A percentile compares a stretch with the other conserved stretches of the same genome.
phyloP scores from a whole-genome alignment of 257 asterid species.

The Avicennia marina region DNA sequence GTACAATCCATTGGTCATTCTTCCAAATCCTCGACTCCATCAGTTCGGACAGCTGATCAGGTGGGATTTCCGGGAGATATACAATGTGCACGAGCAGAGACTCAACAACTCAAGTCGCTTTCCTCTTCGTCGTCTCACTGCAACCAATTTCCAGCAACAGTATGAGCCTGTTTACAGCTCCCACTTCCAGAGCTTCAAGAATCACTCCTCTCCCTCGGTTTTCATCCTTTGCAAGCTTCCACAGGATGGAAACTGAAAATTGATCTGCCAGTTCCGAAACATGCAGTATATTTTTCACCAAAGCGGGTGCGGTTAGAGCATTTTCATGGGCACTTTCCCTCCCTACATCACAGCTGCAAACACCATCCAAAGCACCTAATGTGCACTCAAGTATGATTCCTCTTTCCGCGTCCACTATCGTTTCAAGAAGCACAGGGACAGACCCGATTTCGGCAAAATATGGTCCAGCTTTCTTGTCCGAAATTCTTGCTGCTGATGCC shows the following conservation, averaged over 20 bases:
- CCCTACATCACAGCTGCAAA: constrained; percentile 37
- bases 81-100: too few species aligned
- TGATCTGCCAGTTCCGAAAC: constrained; percentile 47
- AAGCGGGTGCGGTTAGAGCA: constrained; percentile 35
- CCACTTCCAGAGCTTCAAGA: constrained; percentile 38
- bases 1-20: too few species aligned
- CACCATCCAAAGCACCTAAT: constrained; percentile 42
- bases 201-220: neutral
- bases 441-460: constrained; percentile 32
- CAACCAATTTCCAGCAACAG: constrained; percentile 46
- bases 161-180: constrained; percentile 52
- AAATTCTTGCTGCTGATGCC: constrained; percentile 1
- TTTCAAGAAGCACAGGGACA: constrained; percentile 26
- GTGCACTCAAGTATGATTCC: constrained; percentile 50
- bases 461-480: neutral
- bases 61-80: too few species aligned
- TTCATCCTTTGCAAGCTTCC: constrained; percentile 26
- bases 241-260: constrained; percentile 45
- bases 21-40: too few species aligned
- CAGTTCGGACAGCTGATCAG: too few species aligned
- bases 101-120: constrained; percentile 43
- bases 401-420: constrained; percentile 39
- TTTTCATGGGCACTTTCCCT: constrained; percentile 29
- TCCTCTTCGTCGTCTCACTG: constrained; percentile 41
- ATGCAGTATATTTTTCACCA: constrained; percentile 49